phyloP scores from a whole-genome alignment of 371 early-diverging fungal species.

The Lichtheimia ramosa region DNA sequence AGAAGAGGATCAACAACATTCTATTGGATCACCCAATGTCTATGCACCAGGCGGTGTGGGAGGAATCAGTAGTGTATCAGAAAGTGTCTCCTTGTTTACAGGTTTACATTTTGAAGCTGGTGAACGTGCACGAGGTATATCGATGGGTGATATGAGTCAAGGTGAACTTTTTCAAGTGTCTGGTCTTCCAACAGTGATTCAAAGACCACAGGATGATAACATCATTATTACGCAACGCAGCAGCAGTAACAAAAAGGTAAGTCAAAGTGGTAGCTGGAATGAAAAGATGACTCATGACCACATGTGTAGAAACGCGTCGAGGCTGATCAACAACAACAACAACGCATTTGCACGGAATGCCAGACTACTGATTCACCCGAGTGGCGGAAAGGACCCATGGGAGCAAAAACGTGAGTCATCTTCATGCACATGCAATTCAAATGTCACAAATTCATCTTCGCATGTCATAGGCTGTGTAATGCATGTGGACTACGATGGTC shows the following conservation, averaged over 20 bases:
- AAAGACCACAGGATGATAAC: not conserved
- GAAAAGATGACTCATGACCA: not conserved
- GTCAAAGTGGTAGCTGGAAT: not conserved
- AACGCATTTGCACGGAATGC: slow-evolving; percentile 54
- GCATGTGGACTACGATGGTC: slow-evolving; percentile 56
- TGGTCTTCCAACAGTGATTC: slow-evolving; percentile 12
- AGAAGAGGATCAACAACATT: not conserved
- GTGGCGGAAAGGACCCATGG: slow-evolving; percentile 84
- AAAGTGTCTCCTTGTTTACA: slow-evolving; percentile 32
- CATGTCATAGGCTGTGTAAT: slow-evolving; percentile 46
- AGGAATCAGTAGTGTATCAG: slow-evolving; percentile 21
- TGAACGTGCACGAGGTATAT: slow-evolving; percentile 37
- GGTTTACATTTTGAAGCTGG: slow-evolving; percentile 36
- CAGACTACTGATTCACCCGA: slow-evolving; percentile 77
- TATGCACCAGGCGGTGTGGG: slow-evolving; percentile 33
- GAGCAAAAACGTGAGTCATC: slow-evolving; percentile 59
- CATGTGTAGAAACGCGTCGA: slow-evolving; percentile 6
- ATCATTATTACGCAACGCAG: not conserved
- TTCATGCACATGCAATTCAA: not conserved
- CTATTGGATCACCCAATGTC: slow-evolving; percentile 14
- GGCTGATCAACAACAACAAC: slow-evolving; percentile 9
- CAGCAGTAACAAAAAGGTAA: slow-evolving; percentile 22
- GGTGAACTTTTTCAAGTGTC: slow-evolving; percentile 23
- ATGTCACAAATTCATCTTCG: not conserved
- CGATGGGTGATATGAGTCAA: slow-evolving; percentile 23